These are phyloP conservation scores for Candida alai DNA, from an alignment of 805 yeast genomes.

Conservation along the genomic window DNA sequence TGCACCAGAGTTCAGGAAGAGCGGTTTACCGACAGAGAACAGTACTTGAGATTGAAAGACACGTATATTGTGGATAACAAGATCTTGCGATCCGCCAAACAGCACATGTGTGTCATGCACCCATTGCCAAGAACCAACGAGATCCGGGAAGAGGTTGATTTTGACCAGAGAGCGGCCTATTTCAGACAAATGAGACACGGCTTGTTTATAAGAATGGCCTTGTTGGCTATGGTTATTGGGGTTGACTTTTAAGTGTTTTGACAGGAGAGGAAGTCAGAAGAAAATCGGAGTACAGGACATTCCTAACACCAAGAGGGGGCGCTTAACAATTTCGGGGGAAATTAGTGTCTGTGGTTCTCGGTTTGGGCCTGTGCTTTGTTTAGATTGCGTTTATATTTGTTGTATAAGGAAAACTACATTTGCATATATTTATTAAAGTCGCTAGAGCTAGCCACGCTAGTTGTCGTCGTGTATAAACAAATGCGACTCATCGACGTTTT, in stretches of 20 bases:
- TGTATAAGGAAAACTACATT: background rate
- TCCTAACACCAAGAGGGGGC: no score
- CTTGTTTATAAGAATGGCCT: slow-evolving; percentile 96
- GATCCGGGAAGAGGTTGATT: slow-evolving; percentile 96
- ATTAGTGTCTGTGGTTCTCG: background rate
- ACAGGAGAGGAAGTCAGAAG: no score
- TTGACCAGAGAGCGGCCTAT: slow-evolving; percentile 98
- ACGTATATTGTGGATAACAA: slow-evolving; percentile 89
- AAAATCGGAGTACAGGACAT: no score
- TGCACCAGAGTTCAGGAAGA: slow-evolving; percentile 98
- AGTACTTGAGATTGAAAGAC: slow-evolving; percentile 87
- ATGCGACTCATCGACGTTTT: slow-evolving; percentile 16
- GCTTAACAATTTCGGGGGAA: slow-evolving; percentile 5
- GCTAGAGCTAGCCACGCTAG: background rate
- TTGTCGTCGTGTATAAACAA: slow-evolving; percentile 17
- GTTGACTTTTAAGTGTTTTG: slow-evolving; percentile 69
- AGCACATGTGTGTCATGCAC: slow-evolving; percentile 98
- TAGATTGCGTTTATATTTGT: background rate
- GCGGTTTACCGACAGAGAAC: slow-evolving; percentile 72
- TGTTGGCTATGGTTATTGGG: slow-evolving; percentile 96
- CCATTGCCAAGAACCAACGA: slow-evolving; percentile 97
- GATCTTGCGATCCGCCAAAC: slow-evolving; percentile 87
- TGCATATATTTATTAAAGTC: background rate
- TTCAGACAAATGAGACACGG: slow-evolving; percentile 99
- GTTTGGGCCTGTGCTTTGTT: background rate